Evolutionary conservation across 176 grass and related monocot species (phyloP), one percentile per base, ranked within the genome.

Genomic region (Miscanthus lutarioriparius): DNA sequence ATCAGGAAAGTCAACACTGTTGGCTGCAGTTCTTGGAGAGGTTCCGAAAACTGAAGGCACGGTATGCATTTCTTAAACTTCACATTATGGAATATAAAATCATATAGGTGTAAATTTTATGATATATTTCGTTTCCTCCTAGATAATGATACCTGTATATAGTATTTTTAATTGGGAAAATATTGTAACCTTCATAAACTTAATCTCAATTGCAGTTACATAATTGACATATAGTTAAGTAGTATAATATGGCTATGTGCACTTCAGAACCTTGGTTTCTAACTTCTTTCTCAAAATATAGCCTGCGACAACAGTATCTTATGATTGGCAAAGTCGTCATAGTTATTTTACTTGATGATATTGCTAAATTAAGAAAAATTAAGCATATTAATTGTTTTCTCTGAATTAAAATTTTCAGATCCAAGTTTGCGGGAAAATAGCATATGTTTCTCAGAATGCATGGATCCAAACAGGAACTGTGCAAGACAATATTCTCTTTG

Each of bases 391-490:
- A 36, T 78, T 58, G 28, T 0, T 56, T 67, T 22, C 7, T 59
- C 13, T 5, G 16, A 66, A 30, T 64, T 19, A 44, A 48, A 48
- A 70, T 44, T 76, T 87, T 68, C 81, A 98, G 96, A 92, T 95
- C 79, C 87, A 95, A 82, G 96, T 92, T 79, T 89, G 38, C 41
- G 96, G 93, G 70, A 92, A 87, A 75, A 85, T 84, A 82, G 93
- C 93, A 26, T 96, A 94, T 83, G 96, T 98, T 76, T 92, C 93
- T 78, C 96, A 95, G 87, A 92, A 75, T 89, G 93, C 96, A 79
- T 95, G 93, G 93, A 98, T 98, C 83, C 96, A 98, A 89, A 90
- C 91, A 26, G 96, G 96, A 68, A 93, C 83, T 10, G 77, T 98
- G 70, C 89, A 86, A 87, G 96, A 93, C 13, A 98, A 98, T 79